These are phyloP conservation scores for Elaeis oleifera DNA, from an alignment of 202 grass and related monocot genomes.

Conservation along the genomic window DNA sequence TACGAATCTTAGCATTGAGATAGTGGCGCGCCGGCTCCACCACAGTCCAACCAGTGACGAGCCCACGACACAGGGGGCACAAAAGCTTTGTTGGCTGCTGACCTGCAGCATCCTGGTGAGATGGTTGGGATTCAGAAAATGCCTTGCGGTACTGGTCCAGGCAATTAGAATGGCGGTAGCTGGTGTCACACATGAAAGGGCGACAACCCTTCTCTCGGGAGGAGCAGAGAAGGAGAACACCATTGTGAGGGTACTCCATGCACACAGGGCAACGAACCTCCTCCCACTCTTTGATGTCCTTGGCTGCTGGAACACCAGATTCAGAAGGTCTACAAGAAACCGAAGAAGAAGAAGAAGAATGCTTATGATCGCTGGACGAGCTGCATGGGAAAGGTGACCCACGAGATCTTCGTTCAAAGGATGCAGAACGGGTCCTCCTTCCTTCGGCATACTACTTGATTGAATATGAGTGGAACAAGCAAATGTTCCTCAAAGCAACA, in stretches of 20 bases:
- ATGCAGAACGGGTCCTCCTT: constrained; percentile 16
- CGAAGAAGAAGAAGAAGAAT: constrained; percentile 1
- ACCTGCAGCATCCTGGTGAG: constrained; percentile 3
- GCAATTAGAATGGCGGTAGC: constrained; percentile 89
- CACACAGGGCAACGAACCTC: constrained; percentile 85
- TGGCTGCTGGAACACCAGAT: constrained; percentile 8
- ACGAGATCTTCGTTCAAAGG: constrained; percentile 9
- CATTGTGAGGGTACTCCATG: constrained; percentile 96
- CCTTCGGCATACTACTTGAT: constrained; percentile 11
- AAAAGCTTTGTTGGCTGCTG: constrained; percentile 36
- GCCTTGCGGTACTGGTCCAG: constrained; percentile 70
- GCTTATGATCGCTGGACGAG: not conserved
- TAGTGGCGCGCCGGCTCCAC: constrained; percentile 48
- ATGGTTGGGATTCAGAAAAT: constrained; percentile 36
- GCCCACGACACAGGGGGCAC: constrained; percentile 75
- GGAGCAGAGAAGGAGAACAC: constrained; percentile 69
- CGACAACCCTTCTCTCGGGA: constrained; percentile 75
- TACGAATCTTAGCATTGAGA: constrained; percentile 67
- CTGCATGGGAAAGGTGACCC: constrained; percentile 11
- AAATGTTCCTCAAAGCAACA: too few species aligned
- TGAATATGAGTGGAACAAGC: not conserved
- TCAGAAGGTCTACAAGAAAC: not conserved
- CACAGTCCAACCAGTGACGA: constrained; percentile 56
- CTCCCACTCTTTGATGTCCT: constrained; percentile 56
- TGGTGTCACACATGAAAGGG: constrained; percentile 88